Evolutionary conservation across 805 yeast species (phyloP), one percentile per base, ranked within the genome.

Genomic region (Schwanniomyces vanrijiae): DNA sequence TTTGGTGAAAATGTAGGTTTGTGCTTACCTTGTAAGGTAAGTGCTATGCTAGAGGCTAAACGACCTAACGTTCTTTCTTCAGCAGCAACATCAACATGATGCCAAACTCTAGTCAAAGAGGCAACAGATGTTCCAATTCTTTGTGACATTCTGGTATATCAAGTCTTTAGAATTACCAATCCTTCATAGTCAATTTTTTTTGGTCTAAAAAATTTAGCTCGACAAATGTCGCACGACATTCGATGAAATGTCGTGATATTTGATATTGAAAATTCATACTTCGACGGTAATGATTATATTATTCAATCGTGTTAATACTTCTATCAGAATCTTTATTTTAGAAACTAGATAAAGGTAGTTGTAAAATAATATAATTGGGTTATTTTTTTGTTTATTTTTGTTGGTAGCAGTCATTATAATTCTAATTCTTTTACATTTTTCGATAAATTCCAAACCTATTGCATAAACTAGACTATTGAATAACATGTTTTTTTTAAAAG

Each of bases 1-100:
- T 71, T 70, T 25, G 75, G 74, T 59, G 90, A 89, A 54, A 71
- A 86, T 0, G 90, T 80, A 3, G 99, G 99, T 74, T 94, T 94
- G 72, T 94, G 97, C 66, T 94, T 94, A n/a, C 99, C 99, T 69
- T 88, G 90, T 37, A 94, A 76, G 0, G 94, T 84, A 25, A 83
- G 75, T 21, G 99, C 97, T 47, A 94, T 90, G 47, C 84, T 78
- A 1, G 96, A 77, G 3, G 99, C 98, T 47, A 94, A 67, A 62
- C 98, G 85, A 63, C 99, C 99, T 41, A 94, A 69, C 0, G 97
- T 84, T 60, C 99, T 81, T 31, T 75, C 69, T 46, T 94, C 99
- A 42, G 81, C 77, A 11, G 96, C 88, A 29, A 90, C 79, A 64
- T 95, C 98, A 29, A 94, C 88, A 63, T 91, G 96, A 64, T 92